phyloP scores from a whole-genome alignment of 805 yeast genomes.

The Lachancea lanzarotensis region DNA sequence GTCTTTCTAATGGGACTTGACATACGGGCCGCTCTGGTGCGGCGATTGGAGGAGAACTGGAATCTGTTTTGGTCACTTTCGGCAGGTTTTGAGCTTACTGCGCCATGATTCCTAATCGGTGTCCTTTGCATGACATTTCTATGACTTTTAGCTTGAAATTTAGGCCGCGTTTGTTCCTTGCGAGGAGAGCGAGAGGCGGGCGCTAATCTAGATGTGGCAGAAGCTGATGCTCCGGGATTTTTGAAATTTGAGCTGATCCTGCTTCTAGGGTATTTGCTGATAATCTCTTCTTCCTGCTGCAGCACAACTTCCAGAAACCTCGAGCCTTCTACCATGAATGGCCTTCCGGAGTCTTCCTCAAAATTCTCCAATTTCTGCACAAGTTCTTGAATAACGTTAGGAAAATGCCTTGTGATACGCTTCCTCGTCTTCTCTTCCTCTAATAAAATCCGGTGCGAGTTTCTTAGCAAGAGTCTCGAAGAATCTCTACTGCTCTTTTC shows the following conservation, averaged over 20 bases:
- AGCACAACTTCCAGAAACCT: constrained; percentile 25
- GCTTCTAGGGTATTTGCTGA: constrained; percentile 30
- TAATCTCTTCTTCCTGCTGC: constrained; percentile 30
- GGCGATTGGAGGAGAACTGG: constrained; percentile 6
- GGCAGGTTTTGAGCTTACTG: background rate
- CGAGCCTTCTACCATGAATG: constrained; percentile 28
- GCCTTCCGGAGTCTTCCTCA: constrained; percentile 38
- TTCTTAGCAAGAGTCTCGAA: constrained; percentile 64
- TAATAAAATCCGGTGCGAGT: constrained; percentile 69
- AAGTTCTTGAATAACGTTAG: constrained; percentile 51
- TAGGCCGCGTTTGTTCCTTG: background rate
- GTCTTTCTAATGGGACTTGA: constrained; percentile 14
- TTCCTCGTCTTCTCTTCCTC: constrained; percentile 76
- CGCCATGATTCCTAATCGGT: background rate
- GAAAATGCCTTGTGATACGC: constrained; percentile 59
- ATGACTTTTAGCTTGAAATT: background rate
- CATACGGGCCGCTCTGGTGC: constrained; percentile 12
- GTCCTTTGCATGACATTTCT: background rate
- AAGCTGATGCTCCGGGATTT: background rate
- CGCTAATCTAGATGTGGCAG: background rate
- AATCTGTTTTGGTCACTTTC: background rate
- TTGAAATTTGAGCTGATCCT: constrained; percentile 15
- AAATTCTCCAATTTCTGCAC: constrained; percentile 42
- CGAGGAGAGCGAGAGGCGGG: constrained; percentile 1
- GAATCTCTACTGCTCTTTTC: constrained; percentile 73